phyloP scores from a whole-genome alignment of 2,329 filamentous ascomycete genomes.

The Colletotrichum eremochloae region DNA sequence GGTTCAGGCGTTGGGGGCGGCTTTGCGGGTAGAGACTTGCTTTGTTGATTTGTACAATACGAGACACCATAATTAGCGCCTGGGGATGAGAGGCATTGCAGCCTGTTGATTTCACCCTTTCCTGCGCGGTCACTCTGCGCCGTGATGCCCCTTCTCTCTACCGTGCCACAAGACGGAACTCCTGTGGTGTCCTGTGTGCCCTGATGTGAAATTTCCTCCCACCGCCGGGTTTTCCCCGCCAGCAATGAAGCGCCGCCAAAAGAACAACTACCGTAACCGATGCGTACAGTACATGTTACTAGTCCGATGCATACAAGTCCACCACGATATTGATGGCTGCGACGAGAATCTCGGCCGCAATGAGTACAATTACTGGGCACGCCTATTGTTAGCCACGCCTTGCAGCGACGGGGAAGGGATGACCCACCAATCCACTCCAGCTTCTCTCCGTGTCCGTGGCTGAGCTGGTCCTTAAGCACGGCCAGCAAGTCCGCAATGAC shows the following conservation, averaged over 20 bases:
- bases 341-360: constrained; percentile 94
- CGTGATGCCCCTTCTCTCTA: constrained; percentile 39
- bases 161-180: constrained; percentile 12
- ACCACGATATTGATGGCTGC: constrained; percentile 95
- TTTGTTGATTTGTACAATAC: constrained; percentile 34
- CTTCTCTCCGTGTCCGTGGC: constrained; percentile 91
- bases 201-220: constrained; percentile 20
- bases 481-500: constrained; percentile 95
- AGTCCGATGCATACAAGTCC: constrained; percentile 78
- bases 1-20: constrained; percentile 35
- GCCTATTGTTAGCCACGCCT: constrained; percentile 40
- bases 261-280: constrained; percentile 2
- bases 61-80: constrained; percentile 27
- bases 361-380: constrained; percentile 85
- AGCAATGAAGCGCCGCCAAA: neutral
- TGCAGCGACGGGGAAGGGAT: neutral
- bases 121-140: constrained; percentile 7
- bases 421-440: constrained; percentile 87
- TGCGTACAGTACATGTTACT: constrained; percentile 14
- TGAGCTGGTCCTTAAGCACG: constrained; percentile 94
- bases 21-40: constrained; percentile 31
- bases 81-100: constrained; percentile 1
- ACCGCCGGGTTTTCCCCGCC: constrained; percentile 18
- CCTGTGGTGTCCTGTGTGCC: constrained; percentile 35
- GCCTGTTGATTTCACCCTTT: constrained; percentile 8